phyloP scores from a whole-genome alignment of 345 rosid species.

The Heritiera littoralis region DNA sequence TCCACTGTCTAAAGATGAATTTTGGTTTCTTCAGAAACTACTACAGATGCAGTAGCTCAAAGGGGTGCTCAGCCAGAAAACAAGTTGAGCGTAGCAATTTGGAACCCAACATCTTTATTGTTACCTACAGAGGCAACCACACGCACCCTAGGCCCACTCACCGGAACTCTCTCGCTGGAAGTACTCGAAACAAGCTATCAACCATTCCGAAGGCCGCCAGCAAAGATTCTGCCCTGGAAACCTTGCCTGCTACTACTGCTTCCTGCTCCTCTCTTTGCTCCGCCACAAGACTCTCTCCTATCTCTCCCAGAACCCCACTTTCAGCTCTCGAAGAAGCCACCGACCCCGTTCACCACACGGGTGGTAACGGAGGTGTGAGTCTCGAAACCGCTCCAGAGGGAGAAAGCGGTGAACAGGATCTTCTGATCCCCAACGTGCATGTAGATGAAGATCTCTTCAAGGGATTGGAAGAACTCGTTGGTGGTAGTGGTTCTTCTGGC shows the following conservation, averaged over 20 bases:
- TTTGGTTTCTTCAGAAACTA: slow-evolving; percentile 53
- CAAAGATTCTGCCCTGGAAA: neutral
- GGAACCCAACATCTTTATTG: slow-evolving; percentile 60
- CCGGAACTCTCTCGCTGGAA: slow-evolving; percentile 91
- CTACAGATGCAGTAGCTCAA: slow-evolving; percentile 81
- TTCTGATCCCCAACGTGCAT: slow-evolving; percentile 55
- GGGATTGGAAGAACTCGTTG: slow-evolving; percentile 29
- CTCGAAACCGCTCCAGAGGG: slow-evolving; percentile 27
- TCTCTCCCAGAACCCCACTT: slow-evolving; percentile 34
- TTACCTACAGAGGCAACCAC: slow-evolving; percentile 85
- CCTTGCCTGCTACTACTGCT: slow-evolving; percentile 1
- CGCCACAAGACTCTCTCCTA: slow-evolving; percentile 46
- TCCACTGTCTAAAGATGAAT: neutral
- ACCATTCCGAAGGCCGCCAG: neutral
- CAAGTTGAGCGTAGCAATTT: slow-evolving; percentile 75
- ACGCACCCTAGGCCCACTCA: slow-evolving; percentile 82
- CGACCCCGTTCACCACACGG: neutral
- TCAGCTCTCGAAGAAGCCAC: slow-evolving; percentile 26
- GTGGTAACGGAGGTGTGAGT: neutral
- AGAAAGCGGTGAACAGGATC: slow-evolving; percentile 23
- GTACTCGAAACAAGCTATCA: slow-evolving; percentile 43
- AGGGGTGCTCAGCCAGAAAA: slow-evolving; percentile 77
- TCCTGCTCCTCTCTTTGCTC: slow-evolving; percentile 19
- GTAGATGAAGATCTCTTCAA: slow-evolving; percentile 52
- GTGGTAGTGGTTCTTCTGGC: neutral